These are phyloP conservation scores for Penicillium paradoxum DNA, from an alignment of 495 filamentous ascomycete species.

Conservation along the genomic window DNA sequence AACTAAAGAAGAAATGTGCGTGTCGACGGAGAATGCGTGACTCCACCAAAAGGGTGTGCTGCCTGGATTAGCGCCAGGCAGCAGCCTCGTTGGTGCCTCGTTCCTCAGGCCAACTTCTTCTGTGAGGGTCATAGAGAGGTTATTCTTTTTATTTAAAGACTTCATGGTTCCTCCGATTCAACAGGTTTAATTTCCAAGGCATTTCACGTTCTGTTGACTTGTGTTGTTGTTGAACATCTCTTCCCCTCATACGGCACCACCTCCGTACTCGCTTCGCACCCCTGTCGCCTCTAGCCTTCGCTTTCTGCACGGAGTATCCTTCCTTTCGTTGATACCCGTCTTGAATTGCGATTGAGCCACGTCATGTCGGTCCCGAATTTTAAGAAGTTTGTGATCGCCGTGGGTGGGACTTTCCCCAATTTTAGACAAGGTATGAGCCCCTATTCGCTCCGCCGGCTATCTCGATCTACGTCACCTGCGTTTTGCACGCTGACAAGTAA, in stretches of 20 bases:
- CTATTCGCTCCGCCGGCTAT: background rate
- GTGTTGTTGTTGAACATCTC: background rate
- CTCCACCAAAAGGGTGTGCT: background rate
- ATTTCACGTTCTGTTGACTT: background rate
- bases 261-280: background rate
- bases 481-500: constrained; percentile 28
- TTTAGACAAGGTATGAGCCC: constrained; percentile 46
- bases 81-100: background rate
- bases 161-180: background rate
- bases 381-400: constrained; percentile 46
- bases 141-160: background rate
- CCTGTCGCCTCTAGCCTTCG: background rate
- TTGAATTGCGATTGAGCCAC: background rate
- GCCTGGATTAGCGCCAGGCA: constrained; percentile 7
- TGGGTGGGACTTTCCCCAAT: constrained; percentile 56
- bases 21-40: too few relatives aligned
- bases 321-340: background rate
- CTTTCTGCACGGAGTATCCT: background rate
- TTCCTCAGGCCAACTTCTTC: background rate
- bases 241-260: background rate
- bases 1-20: too few relatives aligned
- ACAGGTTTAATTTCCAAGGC: background rate
- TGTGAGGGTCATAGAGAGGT: background rate
- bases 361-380: constrained; percentile 32
- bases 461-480: background rate